Evolutionary conservation across 768 basidiomycete genomes (phyloP).

Genomic region (Suillus brevipes): DNA sequence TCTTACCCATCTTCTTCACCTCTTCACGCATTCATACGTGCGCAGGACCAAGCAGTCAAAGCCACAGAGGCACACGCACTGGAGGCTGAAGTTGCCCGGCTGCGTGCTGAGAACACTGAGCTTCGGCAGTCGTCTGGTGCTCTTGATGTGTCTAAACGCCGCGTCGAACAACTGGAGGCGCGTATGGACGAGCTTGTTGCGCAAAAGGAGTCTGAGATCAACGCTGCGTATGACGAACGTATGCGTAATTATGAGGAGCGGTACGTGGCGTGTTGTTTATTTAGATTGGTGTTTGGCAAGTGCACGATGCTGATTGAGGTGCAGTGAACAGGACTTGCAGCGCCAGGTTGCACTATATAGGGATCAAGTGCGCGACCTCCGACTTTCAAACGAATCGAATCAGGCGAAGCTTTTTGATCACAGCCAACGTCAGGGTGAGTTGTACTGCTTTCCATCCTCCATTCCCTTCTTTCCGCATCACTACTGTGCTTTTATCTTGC

Average conservation of each 20-base stretch:
- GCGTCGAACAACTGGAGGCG: slow-evolving; percentile 77
- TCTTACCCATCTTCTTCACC: slow-evolving; percentile 10
- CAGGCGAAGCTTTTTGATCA: slow-evolving; percentile 93
- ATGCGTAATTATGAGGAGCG: slow-evolving; percentile 95
- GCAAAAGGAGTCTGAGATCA: slow-evolving; percentile 94
- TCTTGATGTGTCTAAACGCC: slow-evolving; percentile 72
- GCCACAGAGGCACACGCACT: slow-evolving; percentile 76
- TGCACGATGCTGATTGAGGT: not conserved
- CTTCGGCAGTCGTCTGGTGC: slow-evolving; percentile 69
- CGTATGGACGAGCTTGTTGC: slow-evolving; percentile 96
- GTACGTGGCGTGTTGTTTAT: slow-evolving; percentile 42
- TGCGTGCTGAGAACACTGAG: slow-evolving; percentile 82
- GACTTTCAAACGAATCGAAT: slow-evolving; percentile 87
- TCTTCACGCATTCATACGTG: not conserved
- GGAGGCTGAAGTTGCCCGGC: slow-evolving; percentile 68
- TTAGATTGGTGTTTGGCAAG: not conserved
- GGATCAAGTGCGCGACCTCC: slow-evolving; percentile 86
- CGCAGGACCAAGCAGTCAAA: slow-evolving; percentile 90
- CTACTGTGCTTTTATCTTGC: not conserved
- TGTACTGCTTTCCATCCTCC: not conserved
- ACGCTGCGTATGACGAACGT: slow-evolving; percentile 95
- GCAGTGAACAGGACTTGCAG: slow-evolving; percentile 88
- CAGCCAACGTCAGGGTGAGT: slow-evolving; percentile 81
- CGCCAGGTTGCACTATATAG: slow-evolving; percentile 89
- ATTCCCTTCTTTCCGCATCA: not conserved